phyloP scores from a whole-genome alignment of 2,329 filamentous ascomycete genomes.

The Epichloe uncinata region DNA sequence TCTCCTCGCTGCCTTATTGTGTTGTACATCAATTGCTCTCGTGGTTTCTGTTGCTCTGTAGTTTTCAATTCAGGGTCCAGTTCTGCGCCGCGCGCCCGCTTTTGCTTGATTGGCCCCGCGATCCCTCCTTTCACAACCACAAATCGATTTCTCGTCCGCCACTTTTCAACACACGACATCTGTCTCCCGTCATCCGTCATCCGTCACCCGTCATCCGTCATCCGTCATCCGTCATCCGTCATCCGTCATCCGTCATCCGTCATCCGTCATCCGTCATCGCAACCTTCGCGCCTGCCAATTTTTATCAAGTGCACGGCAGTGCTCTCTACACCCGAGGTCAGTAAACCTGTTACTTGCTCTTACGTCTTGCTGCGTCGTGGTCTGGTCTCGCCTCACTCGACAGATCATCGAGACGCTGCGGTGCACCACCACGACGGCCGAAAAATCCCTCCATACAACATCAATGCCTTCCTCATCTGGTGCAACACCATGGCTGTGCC shows the following conservation, averaged over 20 bases:
- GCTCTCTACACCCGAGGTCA: slow-evolving; percentile 1
- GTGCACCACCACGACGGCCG: background rate
- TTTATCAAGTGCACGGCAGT: background rate
- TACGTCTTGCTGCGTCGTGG: background rate
- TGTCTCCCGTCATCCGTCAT: background rate
- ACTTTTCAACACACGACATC: background rate
- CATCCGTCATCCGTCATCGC: background rate
- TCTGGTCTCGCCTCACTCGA: background rate
- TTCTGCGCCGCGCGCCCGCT: background rate
- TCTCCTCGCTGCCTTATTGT: background rate
- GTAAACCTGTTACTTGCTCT: background rate
- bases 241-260: background rate
- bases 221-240: background rate
- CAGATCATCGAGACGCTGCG: background rate
- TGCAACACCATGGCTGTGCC: background rate
- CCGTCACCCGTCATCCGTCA: too few species aligned
- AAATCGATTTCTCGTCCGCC: slow-evolving; percentile 4
- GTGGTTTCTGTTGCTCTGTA: slow-evolving; percentile 3
- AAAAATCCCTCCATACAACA: background rate
- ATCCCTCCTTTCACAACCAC: slow-evolving; percentile 5
- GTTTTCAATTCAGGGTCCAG: background rate
- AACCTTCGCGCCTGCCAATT: background rate
- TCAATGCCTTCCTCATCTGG: background rate
- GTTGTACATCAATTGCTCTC: background rate
- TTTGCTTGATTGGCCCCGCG: slow-evolving; percentile 4